phyloP scores from a whole-genome alignment of 2,329 filamentous ascomycete species.

The Trichoderma sp. region DNA sequence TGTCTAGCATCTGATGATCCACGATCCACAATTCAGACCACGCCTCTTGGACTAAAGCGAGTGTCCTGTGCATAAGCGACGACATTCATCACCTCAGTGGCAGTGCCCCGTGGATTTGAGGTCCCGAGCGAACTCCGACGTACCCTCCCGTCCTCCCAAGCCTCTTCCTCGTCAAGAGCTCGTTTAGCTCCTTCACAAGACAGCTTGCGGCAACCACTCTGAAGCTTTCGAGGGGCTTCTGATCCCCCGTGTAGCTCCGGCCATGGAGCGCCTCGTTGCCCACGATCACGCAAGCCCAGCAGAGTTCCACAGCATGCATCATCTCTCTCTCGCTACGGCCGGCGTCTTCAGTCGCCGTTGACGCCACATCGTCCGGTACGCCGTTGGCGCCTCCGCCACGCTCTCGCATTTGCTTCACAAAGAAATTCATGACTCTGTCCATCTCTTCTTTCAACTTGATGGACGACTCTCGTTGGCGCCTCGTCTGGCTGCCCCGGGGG shows the following conservation, averaged over 20 bases:
- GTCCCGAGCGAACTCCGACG: slow-evolving; percentile 32
- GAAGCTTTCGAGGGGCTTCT: slow-evolving; percentile 41
- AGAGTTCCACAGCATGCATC: slow-evolving; percentile 40
- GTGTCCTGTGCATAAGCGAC: neutral
- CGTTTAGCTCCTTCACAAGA: slow-evolving; percentile 38
- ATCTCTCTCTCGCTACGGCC: slow-evolving; percentile 23
- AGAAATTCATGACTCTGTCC: slow-evolving; percentile 49
- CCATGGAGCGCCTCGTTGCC: slow-evolving; percentile 30
- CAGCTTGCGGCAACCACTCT: slow-evolving; percentile 44
- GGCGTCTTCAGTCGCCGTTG: neutral
- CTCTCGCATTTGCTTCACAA: slow-evolving; percentile 41
- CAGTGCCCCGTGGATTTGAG: slow-evolving; percentile 8
- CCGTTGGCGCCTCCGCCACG: neutral
- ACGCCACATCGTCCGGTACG: slow-evolving; percentile 22
- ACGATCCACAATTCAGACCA: too few relatives aligned
- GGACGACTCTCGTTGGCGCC: slow-evolving; percentile 55
- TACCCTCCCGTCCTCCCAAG: slow-evolving; percentile 33
- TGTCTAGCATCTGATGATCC: too few relatives aligned
- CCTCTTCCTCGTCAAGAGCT: slow-evolving; percentile 29
- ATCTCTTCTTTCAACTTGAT: slow-evolving; percentile 56
- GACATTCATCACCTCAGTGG: slow-evolving; percentile 19
- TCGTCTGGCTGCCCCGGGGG: slow-evolving; percentile 51
- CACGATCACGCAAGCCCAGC: slow-evolving; percentile 42
- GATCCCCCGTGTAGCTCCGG: slow-evolving; percentile 28
- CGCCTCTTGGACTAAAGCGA: too few relatives aligned